These are phyloP conservation scores for Diaporthe citrichinensis DNA, from an alignment of 2,329 filamentous ascomycete species.

Conservation along the genomic window DNA sequence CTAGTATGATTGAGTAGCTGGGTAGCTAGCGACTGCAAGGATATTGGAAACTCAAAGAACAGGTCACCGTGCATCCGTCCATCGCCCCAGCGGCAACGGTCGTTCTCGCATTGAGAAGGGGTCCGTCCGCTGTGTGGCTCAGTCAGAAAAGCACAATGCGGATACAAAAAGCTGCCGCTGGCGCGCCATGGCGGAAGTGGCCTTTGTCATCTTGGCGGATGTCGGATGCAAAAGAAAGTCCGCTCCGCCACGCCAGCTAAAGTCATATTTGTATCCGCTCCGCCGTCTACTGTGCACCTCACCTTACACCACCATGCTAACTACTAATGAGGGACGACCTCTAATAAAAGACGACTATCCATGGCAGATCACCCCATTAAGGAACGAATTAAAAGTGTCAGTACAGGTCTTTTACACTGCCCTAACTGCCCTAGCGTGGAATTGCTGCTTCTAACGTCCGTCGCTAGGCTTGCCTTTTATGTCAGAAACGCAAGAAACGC, in stretches of 20 bases:
- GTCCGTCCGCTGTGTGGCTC: no score
- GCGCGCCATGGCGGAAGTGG: no score
- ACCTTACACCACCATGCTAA: neutral
- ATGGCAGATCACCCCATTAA: neutral
- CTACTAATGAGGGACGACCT: neutral
- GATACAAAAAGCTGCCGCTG: neutral
- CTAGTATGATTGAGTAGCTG: neutral
- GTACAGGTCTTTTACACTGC: no score
- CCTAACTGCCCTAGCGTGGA: neutral
- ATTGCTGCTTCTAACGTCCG: neutral
- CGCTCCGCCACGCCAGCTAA: neutral
- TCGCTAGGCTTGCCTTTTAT: neutral
- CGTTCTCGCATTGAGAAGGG: no score
- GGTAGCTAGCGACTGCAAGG: no score
- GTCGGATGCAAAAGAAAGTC: constrained; percentile 15
- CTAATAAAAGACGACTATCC: neutral
- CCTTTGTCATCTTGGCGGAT: constrained; percentile 9
- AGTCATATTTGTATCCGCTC: constrained; percentile 9
- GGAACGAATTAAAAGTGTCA: neutral
- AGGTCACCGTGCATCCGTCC: neutral
- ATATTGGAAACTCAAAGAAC: no score
- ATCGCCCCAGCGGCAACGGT: no score
- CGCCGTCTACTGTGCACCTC: neutral
- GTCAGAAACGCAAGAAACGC: constrained; percentile 7
- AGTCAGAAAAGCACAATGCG: neutral